These are phyloP conservation scores for Metschnikowia santaceciliae DNA, from an alignment of 805 yeast species.

Conservation along the genomic window DNA sequence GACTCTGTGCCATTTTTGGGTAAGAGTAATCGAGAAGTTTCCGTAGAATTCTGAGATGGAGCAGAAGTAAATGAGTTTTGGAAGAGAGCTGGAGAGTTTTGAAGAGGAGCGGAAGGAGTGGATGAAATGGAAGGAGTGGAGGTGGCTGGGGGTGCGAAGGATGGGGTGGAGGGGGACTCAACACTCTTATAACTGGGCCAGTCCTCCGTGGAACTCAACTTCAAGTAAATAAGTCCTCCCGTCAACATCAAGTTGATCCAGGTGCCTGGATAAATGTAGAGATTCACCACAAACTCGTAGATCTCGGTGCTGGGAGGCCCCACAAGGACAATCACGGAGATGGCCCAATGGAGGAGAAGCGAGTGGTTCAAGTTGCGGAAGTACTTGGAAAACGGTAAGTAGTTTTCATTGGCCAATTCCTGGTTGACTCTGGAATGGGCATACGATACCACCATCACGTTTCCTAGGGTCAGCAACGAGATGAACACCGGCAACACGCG, in stretches of 20 bases:
- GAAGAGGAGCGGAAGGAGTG: no score
- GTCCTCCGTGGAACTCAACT: conserved; percentile 34
- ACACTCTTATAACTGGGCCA: conserved; percentile 1
- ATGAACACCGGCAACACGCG: conserved; percentile 52
- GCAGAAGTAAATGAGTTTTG: no score
- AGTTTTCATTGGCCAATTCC: conserved; percentile 50
- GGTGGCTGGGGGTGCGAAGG: no score
- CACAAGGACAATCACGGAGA: conserved; percentile 50
- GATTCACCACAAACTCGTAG: conserved; percentile 58
- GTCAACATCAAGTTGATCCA: conserved; percentile 53
- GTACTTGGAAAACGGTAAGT: conserved; percentile 47
- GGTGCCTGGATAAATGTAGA: conserved; percentile 62
- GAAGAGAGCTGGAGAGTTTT: no score
- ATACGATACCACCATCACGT: conserved; percentile 59
- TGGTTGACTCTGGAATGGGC: conserved; percentile 58
- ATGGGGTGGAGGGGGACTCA: no score
- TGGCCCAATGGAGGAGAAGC: conserved; percentile 50
- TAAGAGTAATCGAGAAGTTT: background rate
- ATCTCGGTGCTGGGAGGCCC: conserved; percentile 63
- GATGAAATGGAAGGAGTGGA: no score
- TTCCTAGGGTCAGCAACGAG: conserved; percentile 61
- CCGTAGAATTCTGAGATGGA: background rate
- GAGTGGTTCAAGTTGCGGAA: conserved; percentile 46
- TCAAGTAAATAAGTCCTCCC: conserved; percentile 50
- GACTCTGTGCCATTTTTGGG: background rate